Base-by-base conservation (phyloP, 2,329 filamentous ascomycete species). In the Hortaea werneckii region DNA sequence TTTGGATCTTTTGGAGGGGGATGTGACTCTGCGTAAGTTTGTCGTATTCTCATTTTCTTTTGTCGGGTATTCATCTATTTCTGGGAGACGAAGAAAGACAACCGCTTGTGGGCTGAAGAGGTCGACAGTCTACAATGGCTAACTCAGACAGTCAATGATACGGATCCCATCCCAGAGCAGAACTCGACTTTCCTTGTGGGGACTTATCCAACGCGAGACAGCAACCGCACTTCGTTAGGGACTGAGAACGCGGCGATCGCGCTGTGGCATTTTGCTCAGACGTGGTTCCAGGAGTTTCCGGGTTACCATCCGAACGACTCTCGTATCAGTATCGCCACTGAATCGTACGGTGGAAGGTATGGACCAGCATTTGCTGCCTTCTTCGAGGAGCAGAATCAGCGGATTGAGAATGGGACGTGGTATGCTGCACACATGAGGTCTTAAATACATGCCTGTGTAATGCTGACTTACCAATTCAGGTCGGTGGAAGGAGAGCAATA, bases 231-330 rank as follows among this genome's bases (percentile, higher is more conserved):
- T 2, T 70, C 75, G 0, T 75, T 74, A 38, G 71, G 67, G 5
- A 77, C 74, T 0, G 62, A 69, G 43, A 74, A 74, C 54, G 70
- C 74, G 28, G 76, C 74, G n/a, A 67, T 71, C 50, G 70, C 73
- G 6, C 62, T 79, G 5, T 80, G 77, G 77, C 70, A 76, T 54
- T 79, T 80, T 60, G 69, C 75, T 0, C 77, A 80, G 57, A 70
- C 72, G 1, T 85, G 80, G 69, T 78, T 80, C 45, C 69, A 75
- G 4, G 73, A 78, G 29, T 85, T 85, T 47, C 79, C 78, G 0
- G 69, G 72, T 29, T 83, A 84, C 56, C 71, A 76, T 58, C 73
- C 74, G 3, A 73, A 74, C 38, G 74, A 80, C 48, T 73, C 78
- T 47, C 71, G 72, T 4, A 66, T 80, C 44, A 77, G 73, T 43